Evolutionary conservation across 352 stramenopile genomes (phyloP).

Genomic region (Globisporangium uncinulatum): DNA sequence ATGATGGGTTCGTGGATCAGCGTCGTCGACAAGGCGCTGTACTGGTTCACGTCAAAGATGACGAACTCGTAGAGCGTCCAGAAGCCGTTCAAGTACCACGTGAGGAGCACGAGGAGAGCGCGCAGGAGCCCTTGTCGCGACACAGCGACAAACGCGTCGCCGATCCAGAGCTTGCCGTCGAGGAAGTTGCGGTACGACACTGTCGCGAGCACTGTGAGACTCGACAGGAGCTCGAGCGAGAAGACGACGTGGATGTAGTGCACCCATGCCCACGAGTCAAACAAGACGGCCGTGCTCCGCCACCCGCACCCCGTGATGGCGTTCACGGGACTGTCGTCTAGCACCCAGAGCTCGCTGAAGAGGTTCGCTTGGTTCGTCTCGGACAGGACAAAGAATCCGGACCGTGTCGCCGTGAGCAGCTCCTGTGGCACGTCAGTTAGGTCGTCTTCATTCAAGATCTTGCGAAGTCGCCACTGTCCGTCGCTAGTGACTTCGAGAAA

Average conservation of each 20-base stretch:
- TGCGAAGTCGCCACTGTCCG: constrained; percentile 28
- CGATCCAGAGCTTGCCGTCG: constrained; percentile 32
- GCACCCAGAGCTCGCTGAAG: constrained; percentile 27
- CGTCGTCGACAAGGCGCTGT: background rate
- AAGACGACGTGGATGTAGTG: constrained; percentile 45
- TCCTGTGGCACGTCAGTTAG: background rate
- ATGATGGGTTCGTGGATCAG: constrained; percentile 9
- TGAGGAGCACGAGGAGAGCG: constrained; percentile 23
- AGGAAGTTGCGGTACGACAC: constrained; percentile 30
- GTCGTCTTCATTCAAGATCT: constrained; percentile 11
- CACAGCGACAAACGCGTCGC: constrained; percentile 30
- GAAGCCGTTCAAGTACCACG: constrained; percentile 40
- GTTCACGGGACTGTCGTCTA: constrained; percentile 13
- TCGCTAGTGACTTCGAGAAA: constrained; percentile 16
- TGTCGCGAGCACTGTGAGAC: constrained; percentile 22
- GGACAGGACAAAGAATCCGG: constrained; percentile 33
- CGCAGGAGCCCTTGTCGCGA: constrained; percentile 24
- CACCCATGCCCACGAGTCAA: constrained; percentile 45
- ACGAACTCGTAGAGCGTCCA: constrained; percentile 44
- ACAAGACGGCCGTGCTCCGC: constrained; percentile 15
- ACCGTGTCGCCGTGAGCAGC: constrained; percentile 17
- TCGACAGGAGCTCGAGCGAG: constrained; percentile 23
- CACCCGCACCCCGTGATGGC: constrained; percentile 28
- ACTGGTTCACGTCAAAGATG: constrained; percentile 29
- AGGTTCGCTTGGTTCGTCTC: constrained; percentile 37